Base-by-base conservation (phyloP, 1,284 basidiomycete species). In the Mixia osmundae region DNA sequence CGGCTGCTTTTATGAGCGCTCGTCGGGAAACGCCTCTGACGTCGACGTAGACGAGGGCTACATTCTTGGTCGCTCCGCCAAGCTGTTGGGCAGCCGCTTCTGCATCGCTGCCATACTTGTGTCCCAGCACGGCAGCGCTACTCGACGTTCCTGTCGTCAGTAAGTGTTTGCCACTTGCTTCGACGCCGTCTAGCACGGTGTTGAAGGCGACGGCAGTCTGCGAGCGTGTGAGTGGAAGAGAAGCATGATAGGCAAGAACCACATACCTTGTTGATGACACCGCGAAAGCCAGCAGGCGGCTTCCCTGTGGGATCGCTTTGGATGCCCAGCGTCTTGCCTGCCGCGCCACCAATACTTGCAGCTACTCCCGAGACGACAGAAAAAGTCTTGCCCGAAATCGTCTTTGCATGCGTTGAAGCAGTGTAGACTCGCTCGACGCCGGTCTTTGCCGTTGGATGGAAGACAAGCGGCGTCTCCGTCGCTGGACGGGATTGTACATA, bases 41-140 rank as follows among this genome's bases (percentile, higher is more conserved):
- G 33, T 56, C 54, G 11, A 50, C 45, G 39, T 56, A 56, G 4
- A 54, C 47, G 23, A 54, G 33, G 11, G 47, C 53, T 24, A 54
- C 47, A 35, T 52, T 52, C 38, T 42, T 41, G 18, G 46, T 44
- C 4, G 49, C 43, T 6, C 45, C 38, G 4, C 49, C 51, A 4
- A 52, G 41, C 8, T 46, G 42, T 22, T 51, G 46, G 2, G 50
- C 48, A 0, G 55, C 33, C 9, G 45, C 35, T 5, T 47, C 40
- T 4, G 55, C 56, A 22, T 57, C 55, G 7, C 46, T 37, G 5
- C 56, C 56, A 30, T 51, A 56, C 20, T 39, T 41, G 48, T 57
- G 56, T 16, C 49, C 47, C 2, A 57, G 51, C 5, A 57, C 52
- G 16, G 46, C 37, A 8, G 49, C 50, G 0, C 52, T 48, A 0